Base-by-base conservation (phyloP, 805 yeast species). In the Candida fluviatilis region DNA sequence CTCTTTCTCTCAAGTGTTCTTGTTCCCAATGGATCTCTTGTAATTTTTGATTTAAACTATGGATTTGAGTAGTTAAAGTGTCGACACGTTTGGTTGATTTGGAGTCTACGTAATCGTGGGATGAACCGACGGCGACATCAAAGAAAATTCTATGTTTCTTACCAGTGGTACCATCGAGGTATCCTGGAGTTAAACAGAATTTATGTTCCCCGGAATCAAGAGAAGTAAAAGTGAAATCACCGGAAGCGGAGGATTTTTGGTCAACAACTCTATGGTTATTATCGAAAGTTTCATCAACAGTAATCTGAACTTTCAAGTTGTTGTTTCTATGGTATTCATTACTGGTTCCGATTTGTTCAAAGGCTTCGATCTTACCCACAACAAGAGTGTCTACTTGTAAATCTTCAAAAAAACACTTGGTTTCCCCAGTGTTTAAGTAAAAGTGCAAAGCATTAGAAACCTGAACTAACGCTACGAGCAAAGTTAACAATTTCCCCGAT, bases 341-440 rank as follows among this genome's bases (percentile, higher is more conserved):
- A 5, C 72, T 60, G 24, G 64, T 58, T 14, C 71, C 70, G 48
- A 75, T 71, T 43, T 62, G 71, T 50, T 84, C 89, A 56, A 73
- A 74, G 3, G 86, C 84, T 48, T 83, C 83, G 48, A 85, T 78
- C 52, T 53, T 68, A 39, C 91, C 95, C 40, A 84, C 84, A 16
- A 90, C 83, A 41, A 91, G 73, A n/a, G 95, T 78, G 49, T 81
- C 84, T 46, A 73, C 70, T 13, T 86, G 80, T 43, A 91, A 69
- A 43, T 84, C 95, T 55, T 90, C 93, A 52, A 66, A 83, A 59
- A 91, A 91, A 62, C 98, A 93, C 49, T 79, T 78, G 31, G 79
- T 73, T 47, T 84, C 84, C 23, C 82, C 89, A 1, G 90, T 82
- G 10, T 77, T 77, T 37, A 87, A 66, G 58, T 88, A 90, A 58